phyloP scores from a whole-genome alignment of 2,329 filamentous ascomycete species.

The Penicillium sp. region DNA sequence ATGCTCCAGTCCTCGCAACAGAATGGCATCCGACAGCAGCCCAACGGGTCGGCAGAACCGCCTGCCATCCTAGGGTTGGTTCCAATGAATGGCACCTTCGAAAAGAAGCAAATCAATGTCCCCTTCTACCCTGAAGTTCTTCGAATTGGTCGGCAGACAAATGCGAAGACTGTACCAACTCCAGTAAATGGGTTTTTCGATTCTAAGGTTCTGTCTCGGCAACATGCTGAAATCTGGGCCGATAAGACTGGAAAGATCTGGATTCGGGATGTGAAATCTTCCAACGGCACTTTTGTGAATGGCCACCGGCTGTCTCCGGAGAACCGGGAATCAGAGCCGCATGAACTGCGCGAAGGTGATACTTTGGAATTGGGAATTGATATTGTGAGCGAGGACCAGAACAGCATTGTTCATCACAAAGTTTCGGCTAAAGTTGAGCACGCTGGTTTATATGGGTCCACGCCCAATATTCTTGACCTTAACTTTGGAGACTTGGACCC shows the following conservation, averaged over 20 bases:
- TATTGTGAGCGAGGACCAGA: conserved; percentile 97
- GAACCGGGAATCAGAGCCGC: conserved; percentile 93
- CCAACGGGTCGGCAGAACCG: conserved; percentile 53
- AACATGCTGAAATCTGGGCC: conserved; percentile 95
- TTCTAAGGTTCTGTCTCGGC: conserved; percentile 92
- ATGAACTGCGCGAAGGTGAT: conserved; percentile 88
- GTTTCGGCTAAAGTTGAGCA: conserved; percentile 96
- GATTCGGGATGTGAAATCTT: conserved; percentile 97
- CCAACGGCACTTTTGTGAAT: conserved; percentile 98
- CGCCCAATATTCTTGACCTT: conserved; percentile 79
- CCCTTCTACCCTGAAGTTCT: conserved; percentile 93
- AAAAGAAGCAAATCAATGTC: conserved; percentile 92
- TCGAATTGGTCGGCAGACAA: conserved; percentile 93
- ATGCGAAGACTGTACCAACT: conserved; percentile 91
- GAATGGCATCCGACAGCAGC: conserved; percentile 54
- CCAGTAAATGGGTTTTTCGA: conserved; percentile 94
- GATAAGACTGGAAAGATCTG: conserved; percentile 83
- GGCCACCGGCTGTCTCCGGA: conserved; percentile 85
- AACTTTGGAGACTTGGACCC: conserved; percentile 91
- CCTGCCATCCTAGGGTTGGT: conserved; percentile 81
- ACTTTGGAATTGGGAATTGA: conserved; percentile 95
- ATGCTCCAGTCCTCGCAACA: conserved; percentile 62
- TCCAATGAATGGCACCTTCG: conserved; percentile 94
- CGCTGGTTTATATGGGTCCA: conserved; percentile 72
- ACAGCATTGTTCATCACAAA: conserved; percentile 97